Conservation (phyloP, 306 rosid species). For the Begonia loranthoides region DNA sequence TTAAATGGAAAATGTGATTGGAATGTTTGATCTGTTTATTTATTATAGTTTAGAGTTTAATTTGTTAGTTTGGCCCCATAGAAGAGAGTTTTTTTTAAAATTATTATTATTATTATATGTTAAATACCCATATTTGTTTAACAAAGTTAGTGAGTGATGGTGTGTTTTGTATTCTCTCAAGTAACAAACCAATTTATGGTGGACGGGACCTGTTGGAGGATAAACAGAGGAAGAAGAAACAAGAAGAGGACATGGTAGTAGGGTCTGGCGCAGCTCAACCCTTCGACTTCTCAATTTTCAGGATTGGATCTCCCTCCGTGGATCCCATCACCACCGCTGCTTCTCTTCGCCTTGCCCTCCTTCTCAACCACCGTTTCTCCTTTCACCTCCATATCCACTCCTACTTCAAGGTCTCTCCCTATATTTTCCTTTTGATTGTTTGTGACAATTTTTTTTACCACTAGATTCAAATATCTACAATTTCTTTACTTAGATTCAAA, state of each 20-base stretch:
- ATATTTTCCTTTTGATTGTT: not conserved
- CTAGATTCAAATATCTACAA: not conserved
- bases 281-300: constrained; percentile 23
- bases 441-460: not conserved
- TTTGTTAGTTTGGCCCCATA: too few relatives aligned
- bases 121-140: too few relatives aligned
- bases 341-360: constrained; percentile 39
- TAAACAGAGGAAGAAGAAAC: too few relatives aligned
- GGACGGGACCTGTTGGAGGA: too few relatives aligned
- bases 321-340: constrained; percentile 43
- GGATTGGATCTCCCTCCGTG: constrained; percentile 18
- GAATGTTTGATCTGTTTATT: too few relatives aligned
- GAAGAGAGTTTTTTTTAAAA: too few relatives aligned
- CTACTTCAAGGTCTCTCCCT: constrained; percentile 37
- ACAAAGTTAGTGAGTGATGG: too few relatives aligned
- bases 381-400: constrained; percentile 28
- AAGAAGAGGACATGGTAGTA: constrained; percentile 15
- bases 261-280: constrained; percentile 18
- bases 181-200: too few relatives aligned
- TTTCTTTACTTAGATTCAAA: not conserved
- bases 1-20: too few relatives aligned
- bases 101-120: too few relatives aligned
- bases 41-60: too few relatives aligned
- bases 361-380: constrained; percentile 26
- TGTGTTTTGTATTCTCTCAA: too few relatives aligned